Base-by-base conservation (phyloP, 176 grass and related monocot genomes). In the Saccharum spontaneum region DNA sequence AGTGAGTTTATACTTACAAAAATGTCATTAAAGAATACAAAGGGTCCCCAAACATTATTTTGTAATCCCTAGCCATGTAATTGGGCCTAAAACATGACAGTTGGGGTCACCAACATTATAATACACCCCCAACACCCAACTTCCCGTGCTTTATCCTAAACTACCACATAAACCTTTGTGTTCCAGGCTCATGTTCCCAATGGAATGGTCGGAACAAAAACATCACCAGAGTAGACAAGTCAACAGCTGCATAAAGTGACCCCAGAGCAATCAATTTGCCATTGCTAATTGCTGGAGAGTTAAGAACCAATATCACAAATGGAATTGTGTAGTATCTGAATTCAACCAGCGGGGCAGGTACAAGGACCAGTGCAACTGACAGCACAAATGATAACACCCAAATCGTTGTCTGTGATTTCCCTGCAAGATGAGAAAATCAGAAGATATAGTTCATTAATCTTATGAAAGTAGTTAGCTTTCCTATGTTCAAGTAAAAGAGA, bases 321-420 rank as follows among this genome's bases (percentile, higher is more conserved):
- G 96, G 96, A 84, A 98, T 94, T 18, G 96, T 98, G 23, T 93
- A 95, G 84, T 95, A 98, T 95, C 96, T 94, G 81, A 98, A 98
- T 87, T 98, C 96, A 33, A 98, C 72, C 62, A 98, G 82, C 0
- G 96, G 96, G 2, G 91, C 93, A 75, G 96, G 96, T 20, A 98
- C 66, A 7, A 98, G 86, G 69, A 92, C 96, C 8, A 98, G 83
- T 10, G 77, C 86, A 66, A 91, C 86, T 34, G 93, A 86, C 11
- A 95, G 23, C 78, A 86, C 79, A 94, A 87, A 98, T 34, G 91
- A 95, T 63, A 92, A 8, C 57, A 98, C 87, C 96, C 96, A 98
- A 33, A 94, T 62, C 70, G 81, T 90, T 81, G 76, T 89, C 55
- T 87, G 91, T 14, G 66, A 86, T 81, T 94, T 91, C 61, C 83